Percentiles rank a stretch among this genome's conserved stretches.
Evolutionary conservation across 2,329 filamentous ascomycete species (phyloP).

Genomic region (Didymella arachidicola): DNA sequence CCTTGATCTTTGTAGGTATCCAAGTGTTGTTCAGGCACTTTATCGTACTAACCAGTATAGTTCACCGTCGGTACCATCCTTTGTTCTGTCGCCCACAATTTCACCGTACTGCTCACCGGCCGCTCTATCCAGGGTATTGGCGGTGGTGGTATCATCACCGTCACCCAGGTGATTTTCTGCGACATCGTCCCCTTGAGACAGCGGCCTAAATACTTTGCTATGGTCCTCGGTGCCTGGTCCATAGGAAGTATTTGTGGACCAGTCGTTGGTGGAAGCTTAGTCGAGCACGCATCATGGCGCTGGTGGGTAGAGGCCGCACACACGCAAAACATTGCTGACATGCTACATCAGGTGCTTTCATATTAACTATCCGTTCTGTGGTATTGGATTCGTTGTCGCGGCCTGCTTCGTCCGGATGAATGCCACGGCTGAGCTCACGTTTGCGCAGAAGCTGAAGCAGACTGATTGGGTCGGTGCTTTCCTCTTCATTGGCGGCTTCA

Average conservation of each 20-base stretch:
- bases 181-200: conserved; percentile 55
- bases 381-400: conserved; percentile 36
- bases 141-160: conserved; percentile 51
- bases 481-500: conserved; percentile 51
- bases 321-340: neutral
- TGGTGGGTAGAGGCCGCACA: conserved; percentile 51
- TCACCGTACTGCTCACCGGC: conserved; percentile 46
- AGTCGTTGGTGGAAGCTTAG: conserved; percentile 59
- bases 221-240: conserved; percentile 58
- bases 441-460: conserved; percentile 34
- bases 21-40: neutral
- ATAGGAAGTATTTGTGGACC: conserved; percentile 63
- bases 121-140: conserved; percentile 51
- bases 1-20: conserved; percentile 49
- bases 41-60: conserved; percentile 1
- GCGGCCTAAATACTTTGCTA: conserved; percentile 53
- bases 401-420: conserved; percentile 35
- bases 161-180: conserved; percentile 55
- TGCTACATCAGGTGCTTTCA: conserved; percentile 60
- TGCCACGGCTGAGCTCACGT: conserved; percentile 24
- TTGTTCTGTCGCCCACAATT: conserved; percentile 49
- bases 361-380: conserved; percentile 66
- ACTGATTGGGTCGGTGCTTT: conserved; percentile 56
- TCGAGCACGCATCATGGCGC: conserved; percentile 61
- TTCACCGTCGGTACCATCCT: conserved; percentile 58